Conservation (phyloP, 208 protist genomes). For the Crithidia thermophila region DNA sequence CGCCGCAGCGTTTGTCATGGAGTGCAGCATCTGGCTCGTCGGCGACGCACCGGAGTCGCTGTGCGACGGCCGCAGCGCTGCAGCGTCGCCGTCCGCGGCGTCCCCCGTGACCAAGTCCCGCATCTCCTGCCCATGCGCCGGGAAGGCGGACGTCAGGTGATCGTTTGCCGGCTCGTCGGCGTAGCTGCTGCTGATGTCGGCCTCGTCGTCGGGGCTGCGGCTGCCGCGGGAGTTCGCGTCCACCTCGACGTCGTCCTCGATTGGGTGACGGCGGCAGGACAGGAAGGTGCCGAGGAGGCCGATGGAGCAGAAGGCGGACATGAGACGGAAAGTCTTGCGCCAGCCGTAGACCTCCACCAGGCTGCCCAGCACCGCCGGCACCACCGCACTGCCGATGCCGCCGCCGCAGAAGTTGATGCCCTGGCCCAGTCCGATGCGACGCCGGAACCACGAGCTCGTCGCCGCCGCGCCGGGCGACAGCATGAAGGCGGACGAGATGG, state of each 20-base stretch:
- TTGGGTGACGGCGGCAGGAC: slow-evolving; percentile 53
- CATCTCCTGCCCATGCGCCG: background rate
- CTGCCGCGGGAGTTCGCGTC: background rate
- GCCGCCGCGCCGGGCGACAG: slow-evolving; percentile 74
- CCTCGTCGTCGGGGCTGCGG: background rate
- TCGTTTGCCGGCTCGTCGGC: slow-evolving; percentile 2
- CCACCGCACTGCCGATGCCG: slow-evolving; percentile 73
- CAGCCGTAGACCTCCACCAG: slow-evolving; percentile 77
- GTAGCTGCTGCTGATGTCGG: background rate
- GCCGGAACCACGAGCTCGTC: slow-evolving; percentile 74
- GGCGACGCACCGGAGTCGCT: background rate
- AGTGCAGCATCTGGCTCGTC: background rate
- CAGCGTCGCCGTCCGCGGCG: background rate
- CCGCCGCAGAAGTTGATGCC: slow-evolving; percentile 83
- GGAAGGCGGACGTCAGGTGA: background rate
- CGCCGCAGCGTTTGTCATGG: background rate
- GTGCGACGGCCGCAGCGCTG: background rate
- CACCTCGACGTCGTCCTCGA: slow-evolving; percentile 35
- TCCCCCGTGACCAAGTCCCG: background rate
- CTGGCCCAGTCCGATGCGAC: slow-evolving; percentile 59
- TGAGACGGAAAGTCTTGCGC: slow-evolving; percentile 81
- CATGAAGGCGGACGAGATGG: slow-evolving; percentile 76
- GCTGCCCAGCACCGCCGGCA: slow-evolving; percentile 63
- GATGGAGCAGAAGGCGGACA: slow-evolving; percentile 78
- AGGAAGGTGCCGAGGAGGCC: slow-evolving; percentile 70